Evolutionary conservation across 2,329 filamentous ascomycete genomes (phyloP), one percentile per base, ranked within the genome.

Genomic region (Aspergillus sp.): DNA sequence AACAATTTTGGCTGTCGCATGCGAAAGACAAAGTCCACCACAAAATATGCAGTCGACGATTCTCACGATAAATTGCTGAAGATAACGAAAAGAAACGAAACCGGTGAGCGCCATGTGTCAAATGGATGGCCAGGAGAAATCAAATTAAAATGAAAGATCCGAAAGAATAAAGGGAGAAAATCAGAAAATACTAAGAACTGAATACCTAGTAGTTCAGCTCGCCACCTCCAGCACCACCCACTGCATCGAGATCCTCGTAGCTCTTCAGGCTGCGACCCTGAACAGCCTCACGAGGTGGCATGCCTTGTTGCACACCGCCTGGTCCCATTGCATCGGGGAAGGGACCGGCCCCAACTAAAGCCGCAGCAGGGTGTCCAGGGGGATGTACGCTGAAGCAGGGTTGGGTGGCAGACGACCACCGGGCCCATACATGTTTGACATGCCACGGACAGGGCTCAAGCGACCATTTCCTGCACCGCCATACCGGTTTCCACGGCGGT

Each of bases 191-290:
- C 31, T n/a, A 32, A n/a, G 31, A n/a, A 32, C 31, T 32, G 31
- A n/a, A 11, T 7, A 36, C 33, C 45, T 77, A 97, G 63, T 97
- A 97, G 68, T 97, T 94, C 59, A 97, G 73, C 70, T 96, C 91
- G 27, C 88, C 86, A 33, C 85, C 82, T 33, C 85, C 88, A 31
- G 79, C 76, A 10, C 83, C 81, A 32, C 82, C 82, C 45, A 86
- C 85, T 37, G 94, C 91, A 70, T 98, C 93, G 26, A 98, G 74
- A 63, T 98, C 93, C 67, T 98, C 94, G 63, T 98, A 98, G 66
- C 89, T 96, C 77, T 95, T 95, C 52, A 98, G 72, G 48, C 88
- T 95, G 45, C 93, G 82, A 5, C 93, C 93, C 54, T 94, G 88
- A 1, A 95, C 90, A 8, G 93, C 91, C 68, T 97, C 90, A 13